Conservation (phyloP, 495 filamentous ascomycete species). For the Aeminium ludgeri region DNA sequence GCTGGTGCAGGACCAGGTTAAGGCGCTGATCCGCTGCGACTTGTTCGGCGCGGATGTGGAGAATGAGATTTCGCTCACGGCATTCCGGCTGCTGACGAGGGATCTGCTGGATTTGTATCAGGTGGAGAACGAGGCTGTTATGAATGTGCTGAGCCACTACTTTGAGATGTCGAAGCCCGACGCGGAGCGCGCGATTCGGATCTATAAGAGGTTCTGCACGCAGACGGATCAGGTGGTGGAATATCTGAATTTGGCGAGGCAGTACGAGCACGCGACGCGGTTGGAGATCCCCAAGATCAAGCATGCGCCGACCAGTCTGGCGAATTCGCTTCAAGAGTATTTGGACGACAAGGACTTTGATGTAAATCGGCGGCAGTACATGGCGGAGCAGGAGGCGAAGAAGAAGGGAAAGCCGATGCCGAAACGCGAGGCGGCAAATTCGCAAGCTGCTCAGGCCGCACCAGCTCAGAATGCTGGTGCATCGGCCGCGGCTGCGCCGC, state of each 20-base stretch:
- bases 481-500: neutral
- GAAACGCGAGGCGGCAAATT: conserved; percentile 15
- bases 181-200: conserved; percentile 76
- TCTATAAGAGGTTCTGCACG: conserved; percentile 83
- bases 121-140: conserved; percentile 91
- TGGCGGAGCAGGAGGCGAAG: conserved; percentile 72
- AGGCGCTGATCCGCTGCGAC: conserved; percentile 72
- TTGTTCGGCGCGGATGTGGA: conserved; percentile 76
- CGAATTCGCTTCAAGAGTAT: conserved; percentile 83
- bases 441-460: conserved; percentile 1
- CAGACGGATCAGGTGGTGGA: conserved; percentile 88
- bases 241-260: conserved; percentile 70
- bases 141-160: conserved; percentile 96
- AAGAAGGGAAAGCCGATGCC: conserved; percentile 32
- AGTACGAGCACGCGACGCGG: conserved; percentile 79
- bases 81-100: conserved; percentile 82
- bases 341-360: conserved; percentile 94
- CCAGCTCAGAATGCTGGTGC: too few relatives aligned
- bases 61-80: conserved; percentile 91
- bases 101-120: conserved; percentile 85
- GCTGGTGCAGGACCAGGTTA: conserved; percentile 75
- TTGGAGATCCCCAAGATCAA: conserved; percentile 94
- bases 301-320: conserved; percentile 84
- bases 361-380: conserved; percentile 76
- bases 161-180: conserved; percentile 96